Percentiles rank a stretch among this genome's conserved stretches.
These are phyloP conservation scores for Zoysia pacifica DNA, from an alignment of 176 grass and related monocot species.

Conservation along the genomic window DNA sequence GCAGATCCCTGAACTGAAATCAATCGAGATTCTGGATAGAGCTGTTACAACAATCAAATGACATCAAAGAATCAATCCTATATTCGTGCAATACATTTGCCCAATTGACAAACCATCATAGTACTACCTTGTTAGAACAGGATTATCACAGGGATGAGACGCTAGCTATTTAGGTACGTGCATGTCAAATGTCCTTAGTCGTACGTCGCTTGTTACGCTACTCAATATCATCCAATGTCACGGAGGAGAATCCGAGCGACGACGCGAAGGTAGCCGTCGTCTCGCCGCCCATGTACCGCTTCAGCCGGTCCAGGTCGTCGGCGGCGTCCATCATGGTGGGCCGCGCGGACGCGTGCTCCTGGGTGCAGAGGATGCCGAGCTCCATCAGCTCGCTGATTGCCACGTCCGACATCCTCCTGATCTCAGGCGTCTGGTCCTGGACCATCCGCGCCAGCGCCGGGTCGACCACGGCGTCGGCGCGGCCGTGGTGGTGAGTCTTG, in stretches of 20 bases:
- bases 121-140: slow-evolving; percentile 1
- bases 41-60: slow-evolving; percentile 17
- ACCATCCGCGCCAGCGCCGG: slow-evolving; percentile 40
- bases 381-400: slow-evolving; percentile 82
- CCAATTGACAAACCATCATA: neutral
- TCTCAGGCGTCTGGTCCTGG: slow-evolving; percentile 57
- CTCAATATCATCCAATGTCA: slow-evolving; percentile 54
- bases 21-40: neutral
- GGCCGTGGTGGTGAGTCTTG: slow-evolving; percentile 60
- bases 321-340: slow-evolving; percentile 85
- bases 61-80: slow-evolving; percentile 43
- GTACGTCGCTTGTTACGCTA: neutral
- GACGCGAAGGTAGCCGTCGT: slow-evolving; percentile 78
- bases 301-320: slow-evolving; percentile 77
- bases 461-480: slow-evolving; percentile 51
- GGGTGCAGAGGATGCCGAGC: slow-evolving; percentile 74
- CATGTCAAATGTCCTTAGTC: slow-evolving; percentile 8
- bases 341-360: slow-evolving; percentile 57
- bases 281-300: slow-evolving; percentile 75
- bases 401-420: slow-evolving; percentile 78
- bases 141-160: neutral
- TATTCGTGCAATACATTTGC: slow-evolving; percentile 3
- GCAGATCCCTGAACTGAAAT: neutral
- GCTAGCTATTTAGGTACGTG: neutral
- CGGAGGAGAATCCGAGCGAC: slow-evolving; percentile 66